These are phyloP conservation scores for Orbilia quercus DNA, from an alignment of 2,329 filamentous ascomycete species.

Conservation along the genomic window DNA sequence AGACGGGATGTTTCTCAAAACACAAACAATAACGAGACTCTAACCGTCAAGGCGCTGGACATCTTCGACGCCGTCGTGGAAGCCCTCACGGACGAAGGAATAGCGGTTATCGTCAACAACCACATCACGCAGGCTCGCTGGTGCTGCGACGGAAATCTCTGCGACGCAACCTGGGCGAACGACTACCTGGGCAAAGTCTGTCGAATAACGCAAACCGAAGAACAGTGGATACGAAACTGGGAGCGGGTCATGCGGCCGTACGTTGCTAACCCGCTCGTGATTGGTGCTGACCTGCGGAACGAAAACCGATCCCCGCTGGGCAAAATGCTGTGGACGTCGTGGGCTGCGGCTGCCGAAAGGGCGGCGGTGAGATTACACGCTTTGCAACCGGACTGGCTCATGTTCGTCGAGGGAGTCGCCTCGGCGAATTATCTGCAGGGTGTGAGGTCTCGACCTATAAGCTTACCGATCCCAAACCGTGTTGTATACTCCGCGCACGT, in stretches of 20 bases:
- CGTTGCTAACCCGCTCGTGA: conserved; percentile 70
- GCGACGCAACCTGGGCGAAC: conserved; percentile 75
- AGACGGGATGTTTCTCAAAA: conserved; percentile 70
- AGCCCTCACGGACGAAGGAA: conserved; percentile 71
- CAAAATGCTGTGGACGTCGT: conserved; percentile 74
- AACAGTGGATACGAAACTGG: conserved; percentile 75
- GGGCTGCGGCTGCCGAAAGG: conserved; percentile 73
- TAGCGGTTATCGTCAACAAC: conserved; percentile 76
- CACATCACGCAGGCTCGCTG: conserved; percentile 76
- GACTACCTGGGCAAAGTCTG: conserved; percentile 72
- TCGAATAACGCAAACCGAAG: conserved; percentile 72
- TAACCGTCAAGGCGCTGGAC: conserved; percentile 68
- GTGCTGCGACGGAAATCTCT: conserved; percentile 76
- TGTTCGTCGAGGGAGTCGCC: conserved; percentile 75
- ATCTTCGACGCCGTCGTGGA: conserved; percentile 71
- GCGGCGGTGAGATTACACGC: conserved; percentile 72
- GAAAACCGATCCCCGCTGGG: conserved; percentile 77
- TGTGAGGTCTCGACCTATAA: conserved; percentile 69
- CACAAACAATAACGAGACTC: conserved; percentile 63
- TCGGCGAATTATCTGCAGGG: conserved; percentile 74
- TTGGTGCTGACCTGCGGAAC: conserved; percentile 75
- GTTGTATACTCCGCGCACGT: conserved; percentile 77
- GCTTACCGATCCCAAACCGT: conserved; percentile 68
- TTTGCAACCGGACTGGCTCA: conserved; percentile 73
- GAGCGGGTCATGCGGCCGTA: conserved; percentile 73